phyloP scores from a whole-genome alignment of 768 basidiomycete genomes.

The Serendipita sp. region DNA sequence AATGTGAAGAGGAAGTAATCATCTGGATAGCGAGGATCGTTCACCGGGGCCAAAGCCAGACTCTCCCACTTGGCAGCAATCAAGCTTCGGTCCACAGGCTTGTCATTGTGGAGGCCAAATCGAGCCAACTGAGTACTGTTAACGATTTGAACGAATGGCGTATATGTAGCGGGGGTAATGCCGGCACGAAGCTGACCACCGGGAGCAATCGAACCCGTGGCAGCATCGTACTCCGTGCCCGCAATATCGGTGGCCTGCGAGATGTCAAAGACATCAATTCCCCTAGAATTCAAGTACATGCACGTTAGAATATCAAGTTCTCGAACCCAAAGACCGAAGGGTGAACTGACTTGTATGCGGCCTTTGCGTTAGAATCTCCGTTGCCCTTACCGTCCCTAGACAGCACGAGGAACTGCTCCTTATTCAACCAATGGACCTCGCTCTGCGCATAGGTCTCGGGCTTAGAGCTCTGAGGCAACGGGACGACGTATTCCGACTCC shows the following conservation, averaged over 20 bases:
- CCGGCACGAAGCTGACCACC: slow-evolving; percentile 31
- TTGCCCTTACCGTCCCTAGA: slow-evolving; percentile 46
- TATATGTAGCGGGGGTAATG: slow-evolving; percentile 39
- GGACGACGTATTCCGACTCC: slow-evolving; percentile 44
- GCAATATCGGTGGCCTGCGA: slow-evolving; percentile 45
- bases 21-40: slow-evolving; percentile 36
- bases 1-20: slow-evolving; percentile 55
- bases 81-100: slow-evolving; percentile 35
- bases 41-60: slow-evolving; percentile 39
- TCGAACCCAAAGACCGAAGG: neutral
- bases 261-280: slow-evolving; percentile 45
- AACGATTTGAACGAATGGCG: slow-evolving; percentile 39
- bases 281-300: slow-evolving; percentile 21
- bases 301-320: too few species aligned
- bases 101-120: slow-evolving; percentile 52
- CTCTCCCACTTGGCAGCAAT: slow-evolving; percentile 57
- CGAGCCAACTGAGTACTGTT: slow-evolving; percentile 38
- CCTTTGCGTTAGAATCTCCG: slow-evolving; percentile 33
- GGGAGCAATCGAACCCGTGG: slow-evolving; percentile 34
- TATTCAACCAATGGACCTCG: slow-evolving; percentile 41
- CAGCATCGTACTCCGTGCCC: slow-evolving; percentile 37
- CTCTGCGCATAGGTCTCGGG: slow-evolving; percentile 37
- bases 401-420: slow-evolving; percentile 41
- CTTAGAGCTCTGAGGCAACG: slow-evolving; percentile 36
- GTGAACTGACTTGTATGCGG: slow-evolving; percentile 35